phyloP scores from a whole-genome alignment of 2,329 filamentous ascomycete species.

The Colletotrichum endophyticum region DNA sequence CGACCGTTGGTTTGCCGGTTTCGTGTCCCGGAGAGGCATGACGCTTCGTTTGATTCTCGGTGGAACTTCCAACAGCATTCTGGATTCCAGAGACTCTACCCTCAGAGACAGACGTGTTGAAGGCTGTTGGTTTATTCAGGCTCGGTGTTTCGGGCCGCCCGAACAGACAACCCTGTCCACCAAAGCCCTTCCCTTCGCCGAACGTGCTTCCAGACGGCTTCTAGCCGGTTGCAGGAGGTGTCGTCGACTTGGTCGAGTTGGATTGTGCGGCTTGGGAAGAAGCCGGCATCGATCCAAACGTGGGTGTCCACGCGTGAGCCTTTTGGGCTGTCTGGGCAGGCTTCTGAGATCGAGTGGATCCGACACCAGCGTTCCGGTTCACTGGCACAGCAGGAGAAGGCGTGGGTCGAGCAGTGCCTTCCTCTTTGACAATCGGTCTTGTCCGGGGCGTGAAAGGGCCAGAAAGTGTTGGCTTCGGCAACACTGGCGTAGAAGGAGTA shows the following conservation, averaged over 20 bases:
- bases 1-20: neutral
- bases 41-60: neutral
- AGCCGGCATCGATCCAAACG: neutral
- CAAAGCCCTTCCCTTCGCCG: neutral
- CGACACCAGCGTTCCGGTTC: neutral
- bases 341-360: neutral
- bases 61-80: neutral
- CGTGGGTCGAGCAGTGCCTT: neutral
- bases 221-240: neutral
- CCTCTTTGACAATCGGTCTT: neutral
- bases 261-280: neutral
- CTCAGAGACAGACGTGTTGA: neutral
- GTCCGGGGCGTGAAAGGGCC: neutral
- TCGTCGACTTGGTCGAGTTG: neutral
- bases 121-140: neutral
- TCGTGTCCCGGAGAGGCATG: neutral
- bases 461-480: neutral
- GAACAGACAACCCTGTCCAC: neutral
- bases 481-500: neutral
- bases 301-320: neutral
- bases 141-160: neutral
- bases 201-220: neutral
- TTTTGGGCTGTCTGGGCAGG: neutral
- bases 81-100: neutral
- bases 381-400: neutral